A percentile compares a stretch with the other conserved stretches of the same genome.
These are phyloP conservation scores for Epithemia pelagica DNA, from an alignment of 108 stramenopile genomes.

Conservation along the genomic window DNA sequence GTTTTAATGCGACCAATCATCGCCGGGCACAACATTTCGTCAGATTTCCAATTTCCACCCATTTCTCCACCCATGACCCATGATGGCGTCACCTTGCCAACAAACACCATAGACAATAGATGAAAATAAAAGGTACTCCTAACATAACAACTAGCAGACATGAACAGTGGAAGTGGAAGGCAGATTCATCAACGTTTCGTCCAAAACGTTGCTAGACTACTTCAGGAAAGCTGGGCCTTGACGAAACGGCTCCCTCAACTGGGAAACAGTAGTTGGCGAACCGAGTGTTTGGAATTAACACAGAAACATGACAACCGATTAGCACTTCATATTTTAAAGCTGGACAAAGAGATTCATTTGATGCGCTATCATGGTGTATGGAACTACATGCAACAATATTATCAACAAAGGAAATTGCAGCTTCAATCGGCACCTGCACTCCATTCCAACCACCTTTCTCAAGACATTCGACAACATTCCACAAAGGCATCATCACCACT, in stretches of 20 bases:
- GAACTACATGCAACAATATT: slow-evolving; percentile 28
- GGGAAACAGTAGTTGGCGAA: not conserved
- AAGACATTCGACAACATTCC: not conserved
- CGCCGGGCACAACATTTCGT: no score
- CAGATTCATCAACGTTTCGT: not conserved
- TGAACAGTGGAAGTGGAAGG: no score
- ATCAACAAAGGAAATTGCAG: slow-evolving; percentile 1
- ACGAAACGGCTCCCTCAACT: not conserved
- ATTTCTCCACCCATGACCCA: no score
- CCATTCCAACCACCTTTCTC: not conserved
- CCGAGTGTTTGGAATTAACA: slow-evolving; percentile 22
- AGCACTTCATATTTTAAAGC: slow-evolving; percentile 25
- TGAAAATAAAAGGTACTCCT: no score
- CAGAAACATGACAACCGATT: slow-evolving; percentile 20
- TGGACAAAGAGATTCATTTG: slow-evolving; percentile 33
- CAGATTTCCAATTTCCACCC: no score
- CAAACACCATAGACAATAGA: no score
- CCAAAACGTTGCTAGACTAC: not conserved
- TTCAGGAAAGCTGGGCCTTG: not conserved
- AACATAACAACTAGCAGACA: no score
- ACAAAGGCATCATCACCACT: not conserved
- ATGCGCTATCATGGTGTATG: slow-evolving; percentile 36
- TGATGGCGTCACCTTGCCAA: no score
- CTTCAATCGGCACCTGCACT: not conserved
- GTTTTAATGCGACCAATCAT: no score